A percentile compares a stretch with the other conserved stretches of the same genome.
Evolutionary conservation across 2,329 filamentous ascomycete species (phyloP).

Genomic region (Fusarium camptoceras): DNA sequence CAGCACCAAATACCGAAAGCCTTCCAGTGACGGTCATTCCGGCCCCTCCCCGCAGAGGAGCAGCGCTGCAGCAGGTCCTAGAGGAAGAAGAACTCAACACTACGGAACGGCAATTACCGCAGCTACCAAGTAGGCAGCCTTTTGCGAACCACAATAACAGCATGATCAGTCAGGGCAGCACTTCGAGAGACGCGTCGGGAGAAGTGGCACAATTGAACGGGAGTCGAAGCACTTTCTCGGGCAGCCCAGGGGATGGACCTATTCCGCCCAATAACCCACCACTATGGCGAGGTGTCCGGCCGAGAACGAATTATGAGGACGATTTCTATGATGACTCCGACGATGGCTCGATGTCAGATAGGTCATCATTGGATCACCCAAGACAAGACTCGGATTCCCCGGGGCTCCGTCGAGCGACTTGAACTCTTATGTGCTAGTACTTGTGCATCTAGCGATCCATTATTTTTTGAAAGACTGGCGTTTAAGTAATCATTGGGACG

Average conservation of each 20-base stretch:
- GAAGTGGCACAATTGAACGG: constrained; percentile 37
- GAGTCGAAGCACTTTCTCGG: constrained; percentile 41
- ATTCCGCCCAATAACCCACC: constrained; percentile 53
- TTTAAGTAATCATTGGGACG: constrained; percentile 24
- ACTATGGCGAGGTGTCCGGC: constrained; percentile 57
- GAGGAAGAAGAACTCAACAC: constrained; percentile 61
- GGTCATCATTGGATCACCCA: constrained; percentile 46
- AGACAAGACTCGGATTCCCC: constrained; percentile 46
- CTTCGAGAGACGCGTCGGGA: constrained; percentile 42
- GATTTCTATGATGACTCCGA: constrained; percentile 47
- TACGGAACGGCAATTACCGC: constrained; percentile 26
- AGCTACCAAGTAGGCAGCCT: constrained; percentile 17
- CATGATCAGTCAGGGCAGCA: constrained; percentile 40
- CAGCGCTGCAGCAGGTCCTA: constrained; percentile 66
- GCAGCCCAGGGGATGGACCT: constrained; percentile 43
- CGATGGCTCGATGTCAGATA: constrained; percentile 47
- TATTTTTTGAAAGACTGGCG: constrained; percentile 28
- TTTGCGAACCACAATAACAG: constrained; percentile 33
- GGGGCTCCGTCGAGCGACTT: constrained; percentile 31
- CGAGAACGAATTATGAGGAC: constrained; percentile 50
- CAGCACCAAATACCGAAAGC: constrained; percentile 65
- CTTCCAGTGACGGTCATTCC: constrained; percentile 71
- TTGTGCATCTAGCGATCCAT: constrained; percentile 49
- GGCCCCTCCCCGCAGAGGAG: constrained; percentile 68
- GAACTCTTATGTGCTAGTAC: constrained; percentile 27